These are phyloP conservation scores for Penicillium flavigenum DNA, from an alignment of 495 filamentous ascomycete species.

Conservation along the genomic window DNA sequence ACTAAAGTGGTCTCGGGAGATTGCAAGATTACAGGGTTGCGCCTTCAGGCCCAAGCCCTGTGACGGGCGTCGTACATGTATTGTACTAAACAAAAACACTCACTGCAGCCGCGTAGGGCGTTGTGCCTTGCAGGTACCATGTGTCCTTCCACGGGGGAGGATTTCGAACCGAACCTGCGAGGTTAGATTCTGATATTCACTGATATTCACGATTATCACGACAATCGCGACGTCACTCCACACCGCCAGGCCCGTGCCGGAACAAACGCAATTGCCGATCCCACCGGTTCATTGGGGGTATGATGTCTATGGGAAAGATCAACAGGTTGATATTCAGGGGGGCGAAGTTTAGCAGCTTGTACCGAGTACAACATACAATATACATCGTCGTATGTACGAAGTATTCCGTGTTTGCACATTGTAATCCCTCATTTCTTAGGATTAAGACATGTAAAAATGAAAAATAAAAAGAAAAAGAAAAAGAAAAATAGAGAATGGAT, in stretches of 20 bases:
- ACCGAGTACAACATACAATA: background rate
- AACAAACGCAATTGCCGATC: constrained; percentile 20
- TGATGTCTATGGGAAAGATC: constrained; percentile 20
- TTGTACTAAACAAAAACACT: background rate
- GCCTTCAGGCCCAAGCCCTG: background rate
- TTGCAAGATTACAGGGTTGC: background rate
- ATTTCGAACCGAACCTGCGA: background rate
- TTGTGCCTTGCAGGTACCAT: constrained; percentile 7
- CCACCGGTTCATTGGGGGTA: constrained; percentile 20
- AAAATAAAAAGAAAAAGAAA: background rate
- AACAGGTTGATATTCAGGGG: constrained; percentile 28
- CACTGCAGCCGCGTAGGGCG: background rate
- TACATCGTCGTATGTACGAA: background rate
- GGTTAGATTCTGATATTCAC: constrained; percentile 13
- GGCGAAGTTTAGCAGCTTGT: constrained; percentile 5
- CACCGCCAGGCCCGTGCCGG: constrained; percentile 13
- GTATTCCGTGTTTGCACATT: background rate
- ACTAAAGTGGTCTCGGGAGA: background rate
- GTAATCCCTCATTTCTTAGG: background rate
- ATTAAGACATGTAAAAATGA: background rate
- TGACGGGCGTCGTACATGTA: background rate
- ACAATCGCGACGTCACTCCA: background rate
- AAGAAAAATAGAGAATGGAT: background rate
- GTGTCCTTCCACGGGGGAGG: constrained; percentile 4
- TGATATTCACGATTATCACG: constrained; percentile 1